Base-by-base conservation (phyloP, 2,329 filamentous ascomycete genomes). In the Diaporthe vexans region DNA sequence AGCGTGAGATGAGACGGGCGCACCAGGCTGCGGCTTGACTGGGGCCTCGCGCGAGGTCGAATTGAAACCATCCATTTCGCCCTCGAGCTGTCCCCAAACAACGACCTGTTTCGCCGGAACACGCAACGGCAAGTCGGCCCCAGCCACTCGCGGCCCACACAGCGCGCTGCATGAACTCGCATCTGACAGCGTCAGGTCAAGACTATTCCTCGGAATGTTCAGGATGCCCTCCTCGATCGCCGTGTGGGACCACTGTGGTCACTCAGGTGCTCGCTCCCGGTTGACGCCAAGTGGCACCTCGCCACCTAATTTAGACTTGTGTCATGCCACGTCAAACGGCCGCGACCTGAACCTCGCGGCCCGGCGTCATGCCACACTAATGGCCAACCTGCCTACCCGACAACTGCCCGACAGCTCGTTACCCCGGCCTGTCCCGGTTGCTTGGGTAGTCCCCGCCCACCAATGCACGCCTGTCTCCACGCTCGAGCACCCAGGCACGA, bases 251-350 rank as follows among this genome's bases (percentile, higher is more conserved):
- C 61, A 67, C 24, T 21, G 29, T 29, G 35, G 10, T 11, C 35
- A 3, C 35, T 37, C 8, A 35, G n/a, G 57, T 59, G 57, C 57
- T 59, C 35, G 26, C 58, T 63, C 17, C 15, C 37, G 19, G 58
- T 24, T 15, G 17, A 4, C 2, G 63, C 46, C 63, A 68, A 54
- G 63, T 68, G 48, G 63, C 63, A 54, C 63, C 37, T 54, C 33
- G 48, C 48, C 33, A 54, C 63, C 63, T 15, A 54, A 68, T n/a
- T 68, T 54, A 68, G 63, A 68, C 48, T 33, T 33, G 29, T 52
- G 63, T 68, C 63, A 68, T 68, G 63, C 63, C 63, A 68, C 63
- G 48, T 68, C 63, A 68, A 68, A 68, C 63, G 63, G 63, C 63
- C 48, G 63, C 63, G 63, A 54, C 63, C 63, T 67, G 63, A 52